Conservation (phyloP, 805 yeast species). For the Candida chilensis region DNA sequence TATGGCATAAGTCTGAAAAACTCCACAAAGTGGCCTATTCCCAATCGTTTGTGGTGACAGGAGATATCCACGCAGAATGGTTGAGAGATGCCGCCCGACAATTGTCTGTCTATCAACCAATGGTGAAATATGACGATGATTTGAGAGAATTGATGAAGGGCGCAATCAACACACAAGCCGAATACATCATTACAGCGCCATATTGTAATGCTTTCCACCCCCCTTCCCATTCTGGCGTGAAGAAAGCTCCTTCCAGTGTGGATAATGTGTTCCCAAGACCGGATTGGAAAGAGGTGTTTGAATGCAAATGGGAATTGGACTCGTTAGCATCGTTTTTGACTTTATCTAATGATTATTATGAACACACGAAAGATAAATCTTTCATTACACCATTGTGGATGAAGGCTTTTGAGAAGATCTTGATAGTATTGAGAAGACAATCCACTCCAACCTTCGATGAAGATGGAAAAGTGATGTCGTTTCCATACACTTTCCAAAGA, state of each 20-base stretch:
- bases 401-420: conserved; percentile 41
- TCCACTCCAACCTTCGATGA: conserved; percentile 50
- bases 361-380: conserved; percentile 38
- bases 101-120: conserved; percentile 62
- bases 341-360: conserved; percentile 61
- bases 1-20: conserved; percentile 44
- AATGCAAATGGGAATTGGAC: conserved; percentile 86
- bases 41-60: conserved; percentile 76
- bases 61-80: conserved; percentile 95
- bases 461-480: conserved; percentile 36
- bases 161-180: conserved; percentile 74
- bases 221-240: conserved; percentile 45
- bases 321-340: conserved; percentile 78
- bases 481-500: conserved; percentile 63
- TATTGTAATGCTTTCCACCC: conserved; percentile 93
- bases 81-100: conserved; percentile 82
- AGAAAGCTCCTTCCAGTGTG: conserved; percentile 38
- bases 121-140: conserved; percentile 39
- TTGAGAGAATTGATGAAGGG: conserved; percentile 55
- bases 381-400: conserved; percentile 47
- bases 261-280: conserved; percentile 67
- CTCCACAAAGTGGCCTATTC: conserved; percentile 16
- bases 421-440: conserved; percentile 50
- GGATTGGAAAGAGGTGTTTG: conserved; percentile 67
- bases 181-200: conserved; percentile 52